These are phyloP conservation scores for Triticum urartu DNA, from an alignment of 176 grass and related monocot species.

Conservation along the genomic window DNA sequence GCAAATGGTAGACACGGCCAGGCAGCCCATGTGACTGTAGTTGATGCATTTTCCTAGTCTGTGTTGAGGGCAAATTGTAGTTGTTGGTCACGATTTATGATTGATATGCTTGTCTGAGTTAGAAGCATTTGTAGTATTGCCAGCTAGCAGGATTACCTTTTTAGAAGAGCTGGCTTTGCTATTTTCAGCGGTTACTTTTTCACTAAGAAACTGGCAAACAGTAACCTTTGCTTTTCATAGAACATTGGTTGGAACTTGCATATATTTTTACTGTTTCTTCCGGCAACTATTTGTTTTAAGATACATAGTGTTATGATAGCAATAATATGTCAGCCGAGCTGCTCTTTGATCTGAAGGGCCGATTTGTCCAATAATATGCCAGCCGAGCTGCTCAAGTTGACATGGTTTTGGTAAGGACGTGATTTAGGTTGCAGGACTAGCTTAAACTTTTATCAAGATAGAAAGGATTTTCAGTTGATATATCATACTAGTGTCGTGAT, in stretches of 20 bases:
- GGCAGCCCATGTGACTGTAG: background rate
- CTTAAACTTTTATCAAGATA: background rate
- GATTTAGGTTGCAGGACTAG: background rate
- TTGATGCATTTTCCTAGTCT: background rate
- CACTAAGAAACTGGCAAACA: background rate
- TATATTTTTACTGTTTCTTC: background rate
- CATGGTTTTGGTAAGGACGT: background rate
- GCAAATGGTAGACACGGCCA: background rate
- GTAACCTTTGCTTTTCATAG: background rate
- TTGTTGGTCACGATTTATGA: background rate
- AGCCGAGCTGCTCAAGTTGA: background rate
- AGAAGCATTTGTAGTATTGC: background rate
- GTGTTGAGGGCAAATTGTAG: background rate
- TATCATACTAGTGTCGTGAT: no score
- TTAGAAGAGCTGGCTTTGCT: background rate
- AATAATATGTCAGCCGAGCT: background rate
- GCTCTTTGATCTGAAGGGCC: background rate
- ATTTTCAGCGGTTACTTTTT: background rate
- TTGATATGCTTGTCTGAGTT: conserved; percentile 11
- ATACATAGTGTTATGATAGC: background rate
- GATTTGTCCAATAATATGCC: background rate
- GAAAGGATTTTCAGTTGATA: background rate
- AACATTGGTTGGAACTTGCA: background rate
- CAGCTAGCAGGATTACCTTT: background rate
- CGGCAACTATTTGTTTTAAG: background rate